A percentile compares a stretch with the other conserved stretches of the same genome.
Evolutionary conservation across 1,284 basidiomycete genomes (phyloP).

Genomic region (Heterobasidion parviporum): DNA sequence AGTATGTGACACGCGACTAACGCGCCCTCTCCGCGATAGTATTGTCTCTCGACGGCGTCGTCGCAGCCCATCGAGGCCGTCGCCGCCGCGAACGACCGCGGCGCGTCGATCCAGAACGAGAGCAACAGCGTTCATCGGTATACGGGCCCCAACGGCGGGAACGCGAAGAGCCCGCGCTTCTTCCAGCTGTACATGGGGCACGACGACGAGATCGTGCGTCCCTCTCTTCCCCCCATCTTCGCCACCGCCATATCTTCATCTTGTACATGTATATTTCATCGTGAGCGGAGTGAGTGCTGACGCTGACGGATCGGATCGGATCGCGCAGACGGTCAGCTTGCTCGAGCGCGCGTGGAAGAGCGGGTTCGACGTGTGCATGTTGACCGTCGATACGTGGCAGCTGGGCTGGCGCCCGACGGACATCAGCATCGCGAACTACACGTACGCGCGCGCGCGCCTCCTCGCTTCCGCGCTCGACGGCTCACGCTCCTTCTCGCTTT

Average conservation of each 20-base stretch:
- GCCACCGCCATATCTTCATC: no score
- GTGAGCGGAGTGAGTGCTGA: no score
- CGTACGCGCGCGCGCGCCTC: conserved; percentile 17
- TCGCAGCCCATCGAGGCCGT: conserved; percentile 48
- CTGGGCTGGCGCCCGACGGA: conserved; percentile 54
- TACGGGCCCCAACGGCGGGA: conserved; percentile 25
- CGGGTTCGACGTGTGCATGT: conserved; percentile 44
- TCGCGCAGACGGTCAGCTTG: conserved; percentile 32
- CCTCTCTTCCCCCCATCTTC: no score
- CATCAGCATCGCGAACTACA: conserved; percentile 43
- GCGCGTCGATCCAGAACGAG: conserved; percentile 27
- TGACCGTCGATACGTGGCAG: conserved; percentile 54
- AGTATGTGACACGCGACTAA: no score
- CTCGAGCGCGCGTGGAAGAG: conserved; percentile 39
- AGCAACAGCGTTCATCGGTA: conserved; percentile 29
- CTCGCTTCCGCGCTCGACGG: neutral
- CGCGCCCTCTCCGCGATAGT: conserved; percentile 23
- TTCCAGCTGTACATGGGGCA: conserved; percentile 59
- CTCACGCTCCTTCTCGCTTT: neutral
- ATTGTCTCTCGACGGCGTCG: conserved; percentile 49
- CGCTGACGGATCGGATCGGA: no score
- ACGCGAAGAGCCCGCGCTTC: conserved; percentile 37
- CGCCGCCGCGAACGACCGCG: conserved; percentile 37
- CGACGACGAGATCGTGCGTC: conserved; percentile 39
- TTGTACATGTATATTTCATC: no score